These are phyloP conservation scores for Tuber magnatum DNA, from an alignment of 495 filamentous ascomycete genomes.

Conservation along the genomic window DNA sequence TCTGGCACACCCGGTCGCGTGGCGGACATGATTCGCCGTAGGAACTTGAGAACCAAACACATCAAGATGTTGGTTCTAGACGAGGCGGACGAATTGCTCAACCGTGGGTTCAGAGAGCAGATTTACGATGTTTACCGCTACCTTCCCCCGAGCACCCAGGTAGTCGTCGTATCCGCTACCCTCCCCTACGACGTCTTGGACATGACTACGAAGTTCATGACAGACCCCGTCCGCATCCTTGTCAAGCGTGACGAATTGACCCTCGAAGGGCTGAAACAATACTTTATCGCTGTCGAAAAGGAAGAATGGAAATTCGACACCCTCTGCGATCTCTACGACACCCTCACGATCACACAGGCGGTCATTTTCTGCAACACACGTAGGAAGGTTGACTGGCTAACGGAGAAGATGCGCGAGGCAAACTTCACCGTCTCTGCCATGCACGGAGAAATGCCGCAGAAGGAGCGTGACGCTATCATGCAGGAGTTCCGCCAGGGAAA, in stretches of 20 bases:
- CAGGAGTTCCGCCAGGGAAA: constrained; percentile 96
- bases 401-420: constrained; percentile 94
- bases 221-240: constrained; percentile 94
- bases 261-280: constrained; percentile 96
- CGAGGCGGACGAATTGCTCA: constrained; percentile 84
- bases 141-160: constrained; percentile 90
- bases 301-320: constrained; percentile 99
- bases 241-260: constrained; percentile 99
- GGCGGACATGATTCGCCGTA: constrained; percentile 97
- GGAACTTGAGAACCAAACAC: constrained; percentile 80
- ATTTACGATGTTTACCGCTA: constrained; percentile 99
- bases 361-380: constrained; percentile 99
- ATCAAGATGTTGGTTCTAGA: constrained; percentile 99
- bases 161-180: constrained; percentile 94
- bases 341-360: constrained; percentile 95
- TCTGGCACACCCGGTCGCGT: constrained; percentile 93
- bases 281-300: constrained; percentile 98
- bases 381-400: constrained; percentile 98
- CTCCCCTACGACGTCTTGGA: constrained; percentile 97
- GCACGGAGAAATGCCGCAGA: constrained; percentile 99
- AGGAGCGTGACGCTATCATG: constrained; percentile 97
- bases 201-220: constrained; percentile 99
- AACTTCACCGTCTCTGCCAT: constrained; percentile 98
- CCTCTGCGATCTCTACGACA: constrained; percentile 98
- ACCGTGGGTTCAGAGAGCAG: constrained; percentile 95